Evolutionary conservation across 257 asterid species (phyloP).

Genomic region (Solanum dulcamara): DNA sequence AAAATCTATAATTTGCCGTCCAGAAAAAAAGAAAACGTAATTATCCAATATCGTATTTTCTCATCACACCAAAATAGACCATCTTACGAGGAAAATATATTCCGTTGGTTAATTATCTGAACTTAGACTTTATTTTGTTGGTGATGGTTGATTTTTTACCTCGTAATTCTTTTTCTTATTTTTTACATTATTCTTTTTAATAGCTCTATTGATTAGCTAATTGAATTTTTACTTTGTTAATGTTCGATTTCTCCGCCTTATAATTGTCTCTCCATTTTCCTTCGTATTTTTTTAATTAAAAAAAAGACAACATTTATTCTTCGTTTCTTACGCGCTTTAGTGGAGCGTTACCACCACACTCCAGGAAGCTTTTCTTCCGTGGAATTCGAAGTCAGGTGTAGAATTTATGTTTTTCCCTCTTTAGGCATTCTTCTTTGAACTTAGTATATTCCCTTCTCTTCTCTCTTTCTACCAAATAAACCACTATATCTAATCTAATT

Average conservation of each 20-base stretch:
- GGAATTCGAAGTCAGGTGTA: background rate
- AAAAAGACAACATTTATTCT: background rate
- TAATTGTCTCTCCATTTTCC: no score
- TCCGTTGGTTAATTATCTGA: background rate
- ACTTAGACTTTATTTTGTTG: background rate
- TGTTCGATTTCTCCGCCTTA: no score
- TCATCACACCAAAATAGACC: background rate
- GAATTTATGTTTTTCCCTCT: background rate
- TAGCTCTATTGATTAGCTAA: background rate
- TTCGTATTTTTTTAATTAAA: no score
- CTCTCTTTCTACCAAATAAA: background rate
- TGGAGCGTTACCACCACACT: background rate
- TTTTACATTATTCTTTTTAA: background rate
- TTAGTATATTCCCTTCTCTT: background rate
- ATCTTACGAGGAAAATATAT: background rate
- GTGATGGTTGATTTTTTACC: background rate
- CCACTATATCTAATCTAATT: no score
- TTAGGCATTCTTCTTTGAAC: background rate
- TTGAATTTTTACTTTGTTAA: background rate
- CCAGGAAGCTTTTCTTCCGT: background rate
- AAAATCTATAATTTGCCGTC: background rate
- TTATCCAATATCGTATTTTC: background rate
- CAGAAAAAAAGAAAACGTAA: background rate
- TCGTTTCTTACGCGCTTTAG: background rate
- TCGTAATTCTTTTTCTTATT: background rate